A percentile compares a stretch with the other conserved stretches of the same genome.
Conservation (phyloP, 2,329 filamentous ascomycete species). For the Ceratocystis huliohia region DNA sequence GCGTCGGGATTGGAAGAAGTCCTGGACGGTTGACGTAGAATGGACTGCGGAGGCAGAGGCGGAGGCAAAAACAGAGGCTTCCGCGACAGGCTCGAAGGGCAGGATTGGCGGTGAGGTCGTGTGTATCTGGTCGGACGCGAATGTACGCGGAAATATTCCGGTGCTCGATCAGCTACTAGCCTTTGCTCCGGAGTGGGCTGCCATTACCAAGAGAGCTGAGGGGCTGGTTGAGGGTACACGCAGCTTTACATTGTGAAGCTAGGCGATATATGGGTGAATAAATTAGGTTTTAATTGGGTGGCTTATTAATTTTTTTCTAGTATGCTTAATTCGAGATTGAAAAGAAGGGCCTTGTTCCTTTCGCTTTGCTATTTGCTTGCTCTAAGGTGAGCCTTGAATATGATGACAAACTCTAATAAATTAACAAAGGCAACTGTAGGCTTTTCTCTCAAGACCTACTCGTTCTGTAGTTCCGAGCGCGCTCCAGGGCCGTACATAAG, state of each 20-base stretch:
- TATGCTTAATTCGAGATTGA: background rate
- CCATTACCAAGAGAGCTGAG: constrained; percentile 60
- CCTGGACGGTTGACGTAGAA: constrained; percentile 62
- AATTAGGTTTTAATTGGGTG: background rate
- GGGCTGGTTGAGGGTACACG: constrained; percentile 73
- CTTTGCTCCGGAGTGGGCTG: constrained; percentile 69
- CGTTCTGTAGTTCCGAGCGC: constrained; percentile 5
- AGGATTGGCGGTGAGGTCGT: constrained; percentile 51
- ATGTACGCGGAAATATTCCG: constrained; percentile 57
- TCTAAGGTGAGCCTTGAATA: background rate
- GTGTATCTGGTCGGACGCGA: constrained; percentile 83
- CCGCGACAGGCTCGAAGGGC: background rate
- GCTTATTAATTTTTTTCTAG: constrained; percentile 8
- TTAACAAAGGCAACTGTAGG: no score
- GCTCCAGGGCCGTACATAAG: background rate
- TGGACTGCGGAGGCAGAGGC: constrained; percentile 37
- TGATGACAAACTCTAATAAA: background rate
- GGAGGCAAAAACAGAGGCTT: constrained; percentile 5
- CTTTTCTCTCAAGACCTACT: background rate
- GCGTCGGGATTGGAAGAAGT: constrained; percentile 64
- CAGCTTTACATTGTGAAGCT: constrained; percentile 43
- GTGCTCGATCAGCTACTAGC: constrained; percentile 67
- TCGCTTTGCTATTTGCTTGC: background rate
- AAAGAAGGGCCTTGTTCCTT: background rate
- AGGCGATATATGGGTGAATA: background rate